Percentiles rank a stretch among this genome's conserved stretches.
Evolutionary conservation across 2,329 filamentous ascomycete genomes (phyloP).

Genomic region (Westerdykella ornata): DNA sequence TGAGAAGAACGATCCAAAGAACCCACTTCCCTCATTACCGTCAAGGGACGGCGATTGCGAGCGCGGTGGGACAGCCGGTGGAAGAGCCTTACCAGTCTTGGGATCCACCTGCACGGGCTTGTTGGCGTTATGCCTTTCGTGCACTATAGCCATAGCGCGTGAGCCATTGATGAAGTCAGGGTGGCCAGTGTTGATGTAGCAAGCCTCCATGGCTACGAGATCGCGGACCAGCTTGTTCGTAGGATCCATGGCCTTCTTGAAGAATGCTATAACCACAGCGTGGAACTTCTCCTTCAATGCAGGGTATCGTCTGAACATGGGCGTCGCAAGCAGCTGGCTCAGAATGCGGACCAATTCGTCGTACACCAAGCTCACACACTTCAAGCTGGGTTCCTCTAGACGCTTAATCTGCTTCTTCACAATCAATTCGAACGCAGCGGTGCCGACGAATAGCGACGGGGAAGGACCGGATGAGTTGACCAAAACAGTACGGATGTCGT

Average conservation of each 20-base stretch:
- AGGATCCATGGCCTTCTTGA: slow-evolving; percentile 97
- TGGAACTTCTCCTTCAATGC: slow-evolving; percentile 95
- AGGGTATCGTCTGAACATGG: slow-evolving; percentile 89
- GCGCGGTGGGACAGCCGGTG: slow-evolving; percentile 59
- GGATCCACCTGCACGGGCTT: slow-evolving; percentile 95
- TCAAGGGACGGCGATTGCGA: slow-evolving; percentile 70
- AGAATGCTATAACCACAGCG: slow-evolving; percentile 82
- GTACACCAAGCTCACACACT: slow-evolving; percentile 95
- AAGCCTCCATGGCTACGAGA: slow-evolving; percentile 89
- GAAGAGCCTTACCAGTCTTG: slow-evolving; percentile 93
- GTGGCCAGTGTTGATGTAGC: slow-evolving; percentile 97
- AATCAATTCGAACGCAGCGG: slow-evolving; percentile 95
- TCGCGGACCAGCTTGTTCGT: slow-evolving; percentile 96
- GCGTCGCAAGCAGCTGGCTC: slow-evolving; percentile 79
- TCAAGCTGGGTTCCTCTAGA: slow-evolving; percentile 90
- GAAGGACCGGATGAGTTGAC: slow-evolving; percentile 99
- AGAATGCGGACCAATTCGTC: slow-evolving; percentile 96
- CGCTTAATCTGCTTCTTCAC: slow-evolving; percentile 98
- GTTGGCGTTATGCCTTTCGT: slow-evolving; percentile 73
- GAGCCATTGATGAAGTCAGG: slow-evolving; percentile 97
- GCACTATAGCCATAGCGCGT: slow-evolving; percentile 95
- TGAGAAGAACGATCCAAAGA: slow-evolving; percentile 98
- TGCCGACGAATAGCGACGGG: slow-evolving; percentile 92
- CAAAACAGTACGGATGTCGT: slow-evolving; percentile 91
- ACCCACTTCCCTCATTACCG: slow-evolving; percentile 59